Conservation (phyloP, 2,329 filamentous ascomycete genomes). For the Colletotrichum eremochloae region DNA sequence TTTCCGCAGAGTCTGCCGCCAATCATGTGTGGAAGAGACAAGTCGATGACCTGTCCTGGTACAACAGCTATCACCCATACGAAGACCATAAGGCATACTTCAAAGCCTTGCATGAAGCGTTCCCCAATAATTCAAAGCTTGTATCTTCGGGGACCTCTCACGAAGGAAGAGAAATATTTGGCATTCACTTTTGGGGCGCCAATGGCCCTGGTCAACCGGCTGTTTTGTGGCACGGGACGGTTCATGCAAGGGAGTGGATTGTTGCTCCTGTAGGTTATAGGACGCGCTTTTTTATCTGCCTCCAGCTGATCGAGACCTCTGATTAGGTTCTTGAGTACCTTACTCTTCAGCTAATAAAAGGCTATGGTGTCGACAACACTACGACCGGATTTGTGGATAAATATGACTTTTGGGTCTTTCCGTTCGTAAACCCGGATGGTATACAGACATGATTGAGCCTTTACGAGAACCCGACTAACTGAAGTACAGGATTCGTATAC, state of each 20-base stretch:
- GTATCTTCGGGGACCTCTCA: conserved; percentile 60
- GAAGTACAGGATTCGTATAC: conserved; percentile 57
- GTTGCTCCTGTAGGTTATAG: conserved; percentile 61
- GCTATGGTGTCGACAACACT: conserved; percentile 54
- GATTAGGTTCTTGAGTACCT: conserved; percentile 58
- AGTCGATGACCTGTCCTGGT: conserved; percentile 57
- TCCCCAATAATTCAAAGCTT: conserved; percentile 61
- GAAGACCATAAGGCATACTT: conserved; percentile 62
- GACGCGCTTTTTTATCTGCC: neutral
- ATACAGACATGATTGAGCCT: neutral
- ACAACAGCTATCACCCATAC: conserved; percentile 63
- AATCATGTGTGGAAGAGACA: conserved; percentile 43
- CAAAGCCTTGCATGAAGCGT: conserved; percentile 54
- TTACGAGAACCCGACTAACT: neutral
- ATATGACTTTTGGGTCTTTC: conserved; percentile 69
- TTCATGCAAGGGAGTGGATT: conserved; percentile 69
- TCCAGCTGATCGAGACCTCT: neutral
- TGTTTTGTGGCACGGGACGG: conserved; percentile 64
- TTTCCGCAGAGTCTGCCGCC: conserved; percentile 46
- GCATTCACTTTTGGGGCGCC: conserved; percentile 64
- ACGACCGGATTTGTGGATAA: conserved; percentile 62
- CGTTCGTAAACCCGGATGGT: conserved; percentile 63
- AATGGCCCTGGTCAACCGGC: conserved; percentile 59
- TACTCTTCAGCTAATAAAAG: conserved; percentile 58
- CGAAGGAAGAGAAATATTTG: conserved; percentile 68